Conservation (phyloP, 495 filamentous ascomycete species). For the Pyrenula massariospora region DNA sequence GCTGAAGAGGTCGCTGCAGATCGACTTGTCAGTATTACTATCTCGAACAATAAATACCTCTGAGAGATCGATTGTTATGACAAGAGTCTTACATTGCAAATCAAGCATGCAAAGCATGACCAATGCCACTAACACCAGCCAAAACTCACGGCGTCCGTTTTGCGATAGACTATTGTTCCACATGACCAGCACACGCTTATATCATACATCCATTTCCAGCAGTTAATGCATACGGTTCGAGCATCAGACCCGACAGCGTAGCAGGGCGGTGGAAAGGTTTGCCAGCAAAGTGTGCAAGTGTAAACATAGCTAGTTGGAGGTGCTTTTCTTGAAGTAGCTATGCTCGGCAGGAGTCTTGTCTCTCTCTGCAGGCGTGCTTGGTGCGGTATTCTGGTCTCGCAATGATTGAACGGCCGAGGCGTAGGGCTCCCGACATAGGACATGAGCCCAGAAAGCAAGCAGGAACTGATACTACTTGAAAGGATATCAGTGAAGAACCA, state of each 20-base stretch:
- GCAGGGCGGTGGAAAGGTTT: neutral
- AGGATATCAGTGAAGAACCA: constrained; percentile 1
- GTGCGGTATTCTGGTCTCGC: neutral
- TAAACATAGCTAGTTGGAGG: neutral
- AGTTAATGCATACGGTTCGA: constrained; percentile 5
- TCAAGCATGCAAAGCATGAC: constrained; percentile 2
- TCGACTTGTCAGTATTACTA: too few relatives aligned
- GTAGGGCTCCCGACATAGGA: neutral
- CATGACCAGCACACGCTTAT: constrained; percentile 12
- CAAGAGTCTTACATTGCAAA: constrained; percentile 2
- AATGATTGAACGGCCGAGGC: neutral
- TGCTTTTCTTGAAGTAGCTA: neutral
- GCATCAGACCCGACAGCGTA: neutral
- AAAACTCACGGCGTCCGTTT: constrained; percentile 9
- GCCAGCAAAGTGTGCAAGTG: neutral
- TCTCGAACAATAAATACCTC: too few relatives aligned
- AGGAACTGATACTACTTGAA: neutral
- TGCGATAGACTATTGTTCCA: constrained; percentile 3
- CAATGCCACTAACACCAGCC: constrained; percentile 11
- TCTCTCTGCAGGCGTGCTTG: neutral
- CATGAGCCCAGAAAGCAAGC: neutral
- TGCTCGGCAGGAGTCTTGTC: neutral
- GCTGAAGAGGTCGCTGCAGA: neutral
- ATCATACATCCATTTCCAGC: constrained; percentile 6
- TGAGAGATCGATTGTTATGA: too few relatives aligned